phyloP scores from a whole-genome alignment of 805 yeast species.

The Ogataea wickerhamii region DNA sequence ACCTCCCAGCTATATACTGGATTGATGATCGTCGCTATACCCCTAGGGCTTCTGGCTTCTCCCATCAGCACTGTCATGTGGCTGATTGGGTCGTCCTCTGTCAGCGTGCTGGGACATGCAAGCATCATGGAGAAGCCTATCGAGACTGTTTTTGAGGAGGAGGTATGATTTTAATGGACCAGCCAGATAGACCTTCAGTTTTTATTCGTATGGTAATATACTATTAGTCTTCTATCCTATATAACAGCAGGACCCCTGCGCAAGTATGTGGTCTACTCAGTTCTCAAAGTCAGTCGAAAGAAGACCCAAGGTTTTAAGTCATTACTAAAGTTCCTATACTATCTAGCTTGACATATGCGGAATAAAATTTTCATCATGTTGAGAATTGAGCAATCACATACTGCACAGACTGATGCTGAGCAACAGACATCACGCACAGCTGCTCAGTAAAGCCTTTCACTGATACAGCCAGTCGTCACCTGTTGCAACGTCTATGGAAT shows the following conservation, averaged over 20 bases:
- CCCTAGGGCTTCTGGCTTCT: slow-evolving; percentile 38
- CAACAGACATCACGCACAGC: not conserved
- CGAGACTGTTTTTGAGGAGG: slow-evolving; percentile 92
- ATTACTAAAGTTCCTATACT: slow-evolving; percentile 39
- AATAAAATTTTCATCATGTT: slow-evolving; percentile 32
- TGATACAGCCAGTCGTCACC: too few relatives aligned
- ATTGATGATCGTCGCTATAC: slow-evolving; percentile 62
- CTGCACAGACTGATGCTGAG: too few relatives aligned
- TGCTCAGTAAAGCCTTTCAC: slow-evolving; percentile 1
- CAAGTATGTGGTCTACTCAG: not conserved
- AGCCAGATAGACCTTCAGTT: too few relatives aligned
- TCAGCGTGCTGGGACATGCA: slow-evolving; percentile 86
- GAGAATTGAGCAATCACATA: slow-evolving; percentile 2
- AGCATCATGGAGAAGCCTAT: slow-evolving; percentile 94
- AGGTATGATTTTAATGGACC: slow-evolving; percentile 34
- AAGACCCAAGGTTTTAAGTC: slow-evolving; percentile 37
- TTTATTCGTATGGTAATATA: too few relatives aligned
- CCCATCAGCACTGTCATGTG: slow-evolving; percentile 83
- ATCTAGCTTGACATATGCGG: slow-evolving; percentile 41
- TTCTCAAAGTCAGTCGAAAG: slow-evolving; percentile 33
- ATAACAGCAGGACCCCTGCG: too few relatives aligned
- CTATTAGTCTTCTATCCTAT: too few relatives aligned
- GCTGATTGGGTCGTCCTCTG: slow-evolving; percentile 92
- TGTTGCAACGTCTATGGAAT: too few relatives aligned
- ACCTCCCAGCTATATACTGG: slow-evolving; percentile 89